Conservation (phyloP, 2,329 filamentous ascomycete genomes). For the Alternaria dauci region DNA sequence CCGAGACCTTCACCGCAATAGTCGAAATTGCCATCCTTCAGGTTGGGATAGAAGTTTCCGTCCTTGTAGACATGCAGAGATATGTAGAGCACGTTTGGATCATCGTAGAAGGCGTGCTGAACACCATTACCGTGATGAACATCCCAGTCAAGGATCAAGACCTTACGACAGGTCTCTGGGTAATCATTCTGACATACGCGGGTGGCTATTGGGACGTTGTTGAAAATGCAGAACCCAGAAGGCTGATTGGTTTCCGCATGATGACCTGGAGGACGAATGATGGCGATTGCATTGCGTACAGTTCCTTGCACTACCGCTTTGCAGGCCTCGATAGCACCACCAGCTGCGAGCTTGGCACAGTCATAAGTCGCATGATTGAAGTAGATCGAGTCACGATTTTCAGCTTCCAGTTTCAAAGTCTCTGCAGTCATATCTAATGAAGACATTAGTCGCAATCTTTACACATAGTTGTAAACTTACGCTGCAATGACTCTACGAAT, state of each 20-base stretch:
- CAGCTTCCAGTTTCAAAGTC: conserved; percentile 74
- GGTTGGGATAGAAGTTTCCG: conserved; percentile 82
- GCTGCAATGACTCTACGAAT: conserved; percentile 72
- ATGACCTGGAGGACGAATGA: conserved; percentile 93
- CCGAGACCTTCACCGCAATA: conserved; percentile 67
- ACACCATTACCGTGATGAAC: conserved; percentile 87
- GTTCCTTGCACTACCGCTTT: conserved; percentile 83
- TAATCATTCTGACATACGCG: conserved; percentile 84
- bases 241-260: conserved; percentile 87
- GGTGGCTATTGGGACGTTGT: conserved; percentile 95
- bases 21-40: conserved; percentile 65
- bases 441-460: conserved; percentile 17
- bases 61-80: conserved; percentile 89
- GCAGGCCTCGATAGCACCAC: conserved; percentile 94
- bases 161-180: conserved; percentile 81
- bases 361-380: conserved; percentile 81
- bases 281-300: conserved; percentile 93
- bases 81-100: conserved; percentile 95
- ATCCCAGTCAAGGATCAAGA: conserved; percentile 92
- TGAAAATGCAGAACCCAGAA: conserved; percentile 97
- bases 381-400: conserved; percentile 56
- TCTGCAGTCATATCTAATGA: conserved; percentile 57
- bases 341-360: conserved; percentile 83
- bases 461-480: conserved; percentile 42
- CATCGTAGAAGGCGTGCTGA: conserved; percentile 94